A percentile compares a stretch with the other conserved stretches of the same genome.
Evolutionary conservation across 352 stramenopile genomes (phyloP).

Genomic region (Peronospora tabacina): DNA sequence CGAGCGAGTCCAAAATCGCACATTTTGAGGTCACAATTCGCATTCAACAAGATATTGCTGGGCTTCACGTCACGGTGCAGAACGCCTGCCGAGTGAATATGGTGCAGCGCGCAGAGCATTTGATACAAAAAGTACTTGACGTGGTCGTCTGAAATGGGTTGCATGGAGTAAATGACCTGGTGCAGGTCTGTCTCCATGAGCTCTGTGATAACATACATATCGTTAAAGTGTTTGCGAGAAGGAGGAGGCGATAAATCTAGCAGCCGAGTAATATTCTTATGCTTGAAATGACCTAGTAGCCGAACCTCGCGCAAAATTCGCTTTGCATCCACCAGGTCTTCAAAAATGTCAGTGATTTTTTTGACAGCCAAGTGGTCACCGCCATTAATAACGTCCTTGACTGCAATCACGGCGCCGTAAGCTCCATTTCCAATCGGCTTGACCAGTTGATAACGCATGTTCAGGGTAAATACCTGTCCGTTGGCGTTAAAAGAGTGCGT

Average conservation of each 20-base stretch:
- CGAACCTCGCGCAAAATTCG: constrained; percentile 93
- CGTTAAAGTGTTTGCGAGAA: constrained; percentile 89
- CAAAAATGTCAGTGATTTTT: constrained; percentile 91
- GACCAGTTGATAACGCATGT: constrained; percentile 82
- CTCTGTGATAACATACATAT: constrained; percentile 95
- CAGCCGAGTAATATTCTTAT: constrained; percentile 91
- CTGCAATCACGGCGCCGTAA: constrained; percentile 88
- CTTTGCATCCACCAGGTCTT: constrained; percentile 97
- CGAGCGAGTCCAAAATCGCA: constrained; percentile 71
- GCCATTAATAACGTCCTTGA: constrained; percentile 44
- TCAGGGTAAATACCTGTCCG: constrained; percentile 80
- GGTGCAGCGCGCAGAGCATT: constrained; percentile 75
- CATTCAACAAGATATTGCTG: constrained; percentile 74
- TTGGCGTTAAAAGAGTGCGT: constrained; percentile 70
- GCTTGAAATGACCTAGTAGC: constrained; percentile 77
- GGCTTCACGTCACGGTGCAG: constrained; percentile 82
- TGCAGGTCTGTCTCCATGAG: constrained; percentile 96
- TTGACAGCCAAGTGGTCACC: constrained; percentile 87
- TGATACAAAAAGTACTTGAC: constrained; percentile 81
- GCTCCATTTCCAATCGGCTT: constrained; percentile 85
- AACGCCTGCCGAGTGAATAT: constrained; percentile 92
- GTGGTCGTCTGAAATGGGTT: constrained; percentile 85
- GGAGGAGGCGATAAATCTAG: constrained; percentile 87
- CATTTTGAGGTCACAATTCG: constrained; percentile 77
- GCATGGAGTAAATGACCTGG: constrained; percentile 93